These are phyloP conservation scores for Thermochaetoides dissita DNA, from an alignment of 2,329 filamentous ascomycete species.

Conservation along the genomic window DNA sequence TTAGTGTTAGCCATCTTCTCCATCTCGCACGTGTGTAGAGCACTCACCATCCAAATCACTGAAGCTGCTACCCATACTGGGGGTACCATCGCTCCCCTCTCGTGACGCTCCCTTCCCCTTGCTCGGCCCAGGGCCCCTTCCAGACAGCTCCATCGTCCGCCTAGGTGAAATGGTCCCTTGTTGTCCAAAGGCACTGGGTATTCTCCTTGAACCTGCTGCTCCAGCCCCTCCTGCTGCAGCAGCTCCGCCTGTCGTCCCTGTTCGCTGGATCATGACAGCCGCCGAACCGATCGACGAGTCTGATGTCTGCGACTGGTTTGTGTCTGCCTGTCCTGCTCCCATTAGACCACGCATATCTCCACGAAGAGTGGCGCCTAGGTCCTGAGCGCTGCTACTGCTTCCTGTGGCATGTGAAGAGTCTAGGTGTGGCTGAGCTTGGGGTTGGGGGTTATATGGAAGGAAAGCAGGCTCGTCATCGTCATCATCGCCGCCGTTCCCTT, in stretches of 20 bases:
- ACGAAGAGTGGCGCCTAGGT: slow-evolving; percentile 39
- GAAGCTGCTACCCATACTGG: slow-evolving; percentile 74
- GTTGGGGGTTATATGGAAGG: slow-evolving; percentile 25
- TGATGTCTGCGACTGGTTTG: slow-evolving; percentile 40
- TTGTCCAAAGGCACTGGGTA: slow-evolving; percentile 10
- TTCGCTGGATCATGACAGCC: slow-evolving; percentile 22
- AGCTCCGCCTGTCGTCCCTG: slow-evolving; percentile 14
- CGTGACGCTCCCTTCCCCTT: slow-evolving; percentile 37
- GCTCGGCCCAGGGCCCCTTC: slow-evolving; percentile 31
- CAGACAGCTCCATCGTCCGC: slow-evolving; percentile 43
- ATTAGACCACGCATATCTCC: slow-evolving; percentile 22
- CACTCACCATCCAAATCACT: slow-evolving; percentile 63
- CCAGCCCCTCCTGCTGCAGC: slow-evolving; percentile 2
- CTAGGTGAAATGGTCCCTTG: slow-evolving; percentile 42
- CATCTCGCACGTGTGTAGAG: slow-evolving; percentile 2
- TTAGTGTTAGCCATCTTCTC: slow-evolving; percentile 1
- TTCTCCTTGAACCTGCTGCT: slow-evolving; percentile 2
- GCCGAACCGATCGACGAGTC: slow-evolving; percentile 49
- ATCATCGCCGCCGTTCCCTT: slow-evolving; percentile 23
- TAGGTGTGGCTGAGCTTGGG: neutral
- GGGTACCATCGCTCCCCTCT: slow-evolving; percentile 58
- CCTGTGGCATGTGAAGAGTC: neutral
- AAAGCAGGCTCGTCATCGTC: slow-evolving; percentile 44
- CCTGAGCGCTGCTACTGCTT: slow-evolving; percentile 18
- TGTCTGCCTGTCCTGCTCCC: neutral